These are phyloP conservation scores for Juncus effusus DNA, from an alignment of 176 grass and related monocot genomes.

Conservation along the genomic window DNA sequence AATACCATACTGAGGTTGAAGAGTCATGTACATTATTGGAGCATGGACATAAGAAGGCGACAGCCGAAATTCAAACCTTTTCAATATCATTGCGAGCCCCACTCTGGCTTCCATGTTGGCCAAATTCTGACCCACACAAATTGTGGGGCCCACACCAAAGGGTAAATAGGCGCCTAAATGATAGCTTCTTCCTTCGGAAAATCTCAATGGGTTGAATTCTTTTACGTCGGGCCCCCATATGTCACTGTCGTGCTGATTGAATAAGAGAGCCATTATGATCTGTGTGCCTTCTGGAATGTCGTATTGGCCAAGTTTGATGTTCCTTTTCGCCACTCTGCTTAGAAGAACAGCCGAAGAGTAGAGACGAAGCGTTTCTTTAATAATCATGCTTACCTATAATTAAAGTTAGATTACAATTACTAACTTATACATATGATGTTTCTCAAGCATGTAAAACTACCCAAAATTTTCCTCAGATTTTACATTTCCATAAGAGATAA, in stretches of 20 bases:
- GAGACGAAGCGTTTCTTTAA: slow-evolving; percentile 82
- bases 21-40: slow-evolving; percentile 45
- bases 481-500: too few relatives aligned
- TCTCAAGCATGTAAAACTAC: too few relatives aligned
- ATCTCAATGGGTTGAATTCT: slow-evolving; percentile 63
- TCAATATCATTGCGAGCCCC: slow-evolving; percentile 56
- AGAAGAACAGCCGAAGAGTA: slow-evolving; percentile 55
- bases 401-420: not conserved
- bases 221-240: slow-evolving; percentile 53
- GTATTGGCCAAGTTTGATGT: slow-evolving; percentile 47
- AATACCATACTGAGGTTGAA: slow-evolving; percentile 73
- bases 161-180: slow-evolving; percentile 63
- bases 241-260: slow-evolving; percentile 54
- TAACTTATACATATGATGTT: too few relatives aligned
- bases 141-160: slow-evolving; percentile 59
- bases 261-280: slow-evolving; percentile 41
- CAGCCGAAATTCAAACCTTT: slow-evolving; percentile 42
- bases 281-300: slow-evolving; percentile 55
- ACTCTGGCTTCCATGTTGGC: slow-evolving; percentile 62
- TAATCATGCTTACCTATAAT: slow-evolving; percentile 57
- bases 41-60: slow-evolving; percentile 81
- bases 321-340: slow-evolving; percentile 34
- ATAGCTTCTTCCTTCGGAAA: slow-evolving; percentile 64
- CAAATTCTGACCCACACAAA: slow-evolving; percentile 76
- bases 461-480: too few relatives aligned